Conservation (phyloP, 2,329 filamentous ascomycete genomes). For the Trichoderma breve region DNA sequence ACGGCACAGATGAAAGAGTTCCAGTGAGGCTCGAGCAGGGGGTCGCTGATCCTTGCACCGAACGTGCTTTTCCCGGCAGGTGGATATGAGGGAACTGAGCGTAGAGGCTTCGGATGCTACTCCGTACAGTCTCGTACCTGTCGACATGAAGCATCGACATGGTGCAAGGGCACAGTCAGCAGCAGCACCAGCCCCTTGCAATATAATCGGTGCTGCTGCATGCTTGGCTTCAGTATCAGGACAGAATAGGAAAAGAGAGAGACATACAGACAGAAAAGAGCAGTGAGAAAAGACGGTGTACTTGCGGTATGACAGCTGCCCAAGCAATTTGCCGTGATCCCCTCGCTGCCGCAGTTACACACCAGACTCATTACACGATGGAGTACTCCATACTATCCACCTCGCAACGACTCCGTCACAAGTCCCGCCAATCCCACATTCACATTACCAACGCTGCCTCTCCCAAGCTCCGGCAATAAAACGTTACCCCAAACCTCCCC, state of each 20-base stretch:
- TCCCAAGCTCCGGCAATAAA: background rate
- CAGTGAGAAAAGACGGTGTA: background rate
- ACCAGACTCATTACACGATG: background rate
- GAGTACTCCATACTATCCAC: no score
- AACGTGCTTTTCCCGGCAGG: background rate
- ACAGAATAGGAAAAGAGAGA: background rate
- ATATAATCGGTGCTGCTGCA: background rate
- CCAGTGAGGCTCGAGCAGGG: background rate
- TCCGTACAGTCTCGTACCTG: background rate
- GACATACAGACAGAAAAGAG: no score
- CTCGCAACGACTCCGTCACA: background rate
- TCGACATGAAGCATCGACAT: background rate
- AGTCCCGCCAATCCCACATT: background rate
- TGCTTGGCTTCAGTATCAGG: background rate
- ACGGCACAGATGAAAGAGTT: background rate
- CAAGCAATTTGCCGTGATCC: background rate
- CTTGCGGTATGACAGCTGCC: background rate
- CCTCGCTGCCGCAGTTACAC: no score
- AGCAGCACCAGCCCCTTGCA: background rate
- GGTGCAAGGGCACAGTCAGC: background rate
- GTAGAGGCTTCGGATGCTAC: background rate
- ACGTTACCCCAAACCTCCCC: constrained; percentile 4
- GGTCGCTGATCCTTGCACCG: background rate
- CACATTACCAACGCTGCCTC: background rate
- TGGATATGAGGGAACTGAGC: background rate